Evolutionary conservation across 1,284 basidiomycete species (phyloP), one percentile per base, ranked within the genome.

Genomic region (Marasmius fiardii): DNA sequence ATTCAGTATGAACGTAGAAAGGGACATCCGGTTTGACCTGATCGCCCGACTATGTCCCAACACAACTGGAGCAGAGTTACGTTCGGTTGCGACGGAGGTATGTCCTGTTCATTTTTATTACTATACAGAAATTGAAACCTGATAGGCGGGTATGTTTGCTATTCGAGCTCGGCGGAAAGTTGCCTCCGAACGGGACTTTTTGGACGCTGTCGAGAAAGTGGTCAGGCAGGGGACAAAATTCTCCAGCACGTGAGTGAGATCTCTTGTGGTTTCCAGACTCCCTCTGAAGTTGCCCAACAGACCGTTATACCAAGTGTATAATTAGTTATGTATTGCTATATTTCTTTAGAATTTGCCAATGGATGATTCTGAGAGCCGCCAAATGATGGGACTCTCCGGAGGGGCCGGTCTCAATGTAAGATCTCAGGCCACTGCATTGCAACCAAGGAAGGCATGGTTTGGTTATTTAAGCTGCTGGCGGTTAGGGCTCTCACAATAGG

Each of bases 151-250:
- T 43, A 99, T 99, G 97, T 99, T 98, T 75, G 96, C 97, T 1
- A 99, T 99, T 65, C 89, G 97, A 58, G 93, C 95, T 54, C 81
- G 97, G 64, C 83, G 97, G 72, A 98, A 99, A 75, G 94, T 99
- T 6, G 95, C 96, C 0, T 95, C 93, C 4, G 97, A 99, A 70
- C 87, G 94, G 56, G 97, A 99, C 74, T 99, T 98, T 76, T 74
- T 99, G 66, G 94, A 98, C 67, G 93, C 95, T 4, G 96, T 99
- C 3, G 96, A 99, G 77, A 98, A 98, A 78, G 96, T 98, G 57
- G 94, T 98, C 51, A 82, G 94, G 67, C 95, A 98, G 75, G 96
- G 96, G 51, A 95, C 92, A 65, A 98, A 99, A 77, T 99, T 98
- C 63, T 81, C 79, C 5, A 88, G 84, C 81, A 94, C 92, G 78